A percentile compares a stretch with the other conserved stretches of the same genome.
Conservation (phyloP, 2,329 filamentous ascomycete genomes). For the Aspergillus chevalieri region DNA sequence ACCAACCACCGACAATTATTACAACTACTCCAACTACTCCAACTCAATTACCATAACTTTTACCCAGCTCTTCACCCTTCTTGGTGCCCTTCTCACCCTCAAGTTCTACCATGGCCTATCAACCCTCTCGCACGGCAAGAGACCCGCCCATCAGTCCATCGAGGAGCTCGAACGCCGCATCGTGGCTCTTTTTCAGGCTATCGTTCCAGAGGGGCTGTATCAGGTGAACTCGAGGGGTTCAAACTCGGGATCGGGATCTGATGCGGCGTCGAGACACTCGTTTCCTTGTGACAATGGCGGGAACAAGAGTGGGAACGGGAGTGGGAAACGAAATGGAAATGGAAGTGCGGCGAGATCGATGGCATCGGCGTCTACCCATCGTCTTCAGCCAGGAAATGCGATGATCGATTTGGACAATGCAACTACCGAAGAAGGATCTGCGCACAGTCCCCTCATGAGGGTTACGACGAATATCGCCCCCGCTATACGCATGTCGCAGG, state of each 20-base stretch:
- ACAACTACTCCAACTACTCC: neutral
- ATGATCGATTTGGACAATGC: neutral
- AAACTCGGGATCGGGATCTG: too few relatives aligned
- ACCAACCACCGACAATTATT: neutral
- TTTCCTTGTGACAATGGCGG: too few relatives aligned
- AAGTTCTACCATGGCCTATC: neutral
- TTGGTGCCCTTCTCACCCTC: neutral
- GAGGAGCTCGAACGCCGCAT: constrained; percentile 17
- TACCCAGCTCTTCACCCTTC: neutral
- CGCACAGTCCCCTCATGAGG: constrained; percentile 2
- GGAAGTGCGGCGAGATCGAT: too few relatives aligned
- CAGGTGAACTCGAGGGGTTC: neutral
- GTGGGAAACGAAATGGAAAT: too few relatives aligned
- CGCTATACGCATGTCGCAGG: constrained; percentile 5
- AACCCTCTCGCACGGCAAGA: neutral
- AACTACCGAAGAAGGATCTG: neutral
- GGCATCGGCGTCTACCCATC: too few relatives aligned
- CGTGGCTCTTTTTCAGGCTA: constrained; percentile 13
- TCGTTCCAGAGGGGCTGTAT: constrained; percentile 9
- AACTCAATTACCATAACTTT: neutral
- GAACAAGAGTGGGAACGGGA: too few relatives aligned
- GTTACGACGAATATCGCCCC: constrained; percentile 3
- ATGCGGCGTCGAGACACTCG: too few relatives aligned
- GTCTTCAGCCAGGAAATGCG: too few relatives aligned
- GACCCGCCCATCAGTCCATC: constrained; percentile 12